Conservation (phyloP, 345 rosid species). For the Excoecaria agallocha region DNA sequence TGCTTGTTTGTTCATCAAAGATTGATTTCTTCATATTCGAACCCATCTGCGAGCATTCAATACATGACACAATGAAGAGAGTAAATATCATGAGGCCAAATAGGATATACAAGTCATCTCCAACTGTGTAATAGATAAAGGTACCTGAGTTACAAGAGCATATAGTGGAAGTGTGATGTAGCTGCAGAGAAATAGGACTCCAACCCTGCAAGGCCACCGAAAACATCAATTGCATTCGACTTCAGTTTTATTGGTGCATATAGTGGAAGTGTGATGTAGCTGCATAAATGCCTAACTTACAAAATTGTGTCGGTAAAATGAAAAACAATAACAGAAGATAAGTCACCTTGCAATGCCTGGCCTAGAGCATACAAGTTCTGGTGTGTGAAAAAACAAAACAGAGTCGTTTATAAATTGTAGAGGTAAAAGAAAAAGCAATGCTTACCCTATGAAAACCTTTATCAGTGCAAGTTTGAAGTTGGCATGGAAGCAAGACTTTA, state of each 20-base stretch:
- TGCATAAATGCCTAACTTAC: too few species aligned
- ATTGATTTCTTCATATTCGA: constrained; percentile 79
- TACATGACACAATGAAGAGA: too few species aligned
- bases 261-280: too few species aligned
- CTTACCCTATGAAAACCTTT: constrained; percentile 74
- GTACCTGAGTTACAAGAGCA: constrained; percentile 94
- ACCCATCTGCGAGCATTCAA: constrained; percentile 65
- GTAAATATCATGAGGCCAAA: too few species aligned
- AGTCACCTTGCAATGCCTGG: too few species aligned
- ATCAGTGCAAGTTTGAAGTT: constrained; percentile 48
- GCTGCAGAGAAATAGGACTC: constrained; percentile 65
- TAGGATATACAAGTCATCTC: too few species aligned
- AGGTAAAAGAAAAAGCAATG: not conserved
- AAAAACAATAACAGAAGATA: too few species aligned
- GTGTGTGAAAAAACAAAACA: not conserved
- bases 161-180: constrained; percentile 90
- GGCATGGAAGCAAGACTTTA: constrained; percentile 70
- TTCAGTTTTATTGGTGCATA: too few species aligned
- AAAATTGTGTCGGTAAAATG: too few species aligned
- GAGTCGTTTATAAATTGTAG: not conserved
- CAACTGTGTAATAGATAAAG: not conserved
- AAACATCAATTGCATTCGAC: not conserved
- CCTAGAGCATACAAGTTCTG: too few species aligned
- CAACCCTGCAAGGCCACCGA: constrained; percentile 46
- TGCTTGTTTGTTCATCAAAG: constrained; percentile 90